Evolutionary conservation across 495 filamentous ascomycete genomes (phyloP).

Genomic region (Neurospora sp.): DNA sequence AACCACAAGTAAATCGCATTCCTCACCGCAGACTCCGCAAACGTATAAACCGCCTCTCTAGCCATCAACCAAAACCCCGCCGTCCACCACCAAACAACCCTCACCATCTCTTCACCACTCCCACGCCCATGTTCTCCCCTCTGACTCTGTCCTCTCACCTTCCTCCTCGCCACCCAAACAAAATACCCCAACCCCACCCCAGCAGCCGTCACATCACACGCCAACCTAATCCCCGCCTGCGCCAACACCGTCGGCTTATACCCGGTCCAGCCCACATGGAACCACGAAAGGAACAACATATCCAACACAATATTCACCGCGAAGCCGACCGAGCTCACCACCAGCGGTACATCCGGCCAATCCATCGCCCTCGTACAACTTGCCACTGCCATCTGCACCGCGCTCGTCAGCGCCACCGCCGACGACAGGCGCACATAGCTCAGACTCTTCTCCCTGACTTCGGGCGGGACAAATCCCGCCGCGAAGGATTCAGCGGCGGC

Average conservation of each 20-base stretch:
- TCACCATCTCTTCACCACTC: background rate
- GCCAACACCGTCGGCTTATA: conserved; percentile 47
- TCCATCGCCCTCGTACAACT: conserved; percentile 56
- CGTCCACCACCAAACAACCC: background rate
- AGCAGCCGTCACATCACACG: conserved; percentile 50
- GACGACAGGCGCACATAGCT: conserved; percentile 59
- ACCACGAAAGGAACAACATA: conserved; percentile 57
- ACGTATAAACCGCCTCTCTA: conserved; percentile 24
- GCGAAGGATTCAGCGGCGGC: conserved; percentile 45
- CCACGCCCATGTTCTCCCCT: background rate
- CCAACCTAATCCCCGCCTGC: conserved; percentile 54
- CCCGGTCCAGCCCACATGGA: conserved; percentile 42
- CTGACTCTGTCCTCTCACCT: background rate
- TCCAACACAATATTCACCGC: conserved; percentile 62
- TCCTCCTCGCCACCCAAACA: conserved; percentile 28
- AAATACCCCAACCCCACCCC: conserved; percentile 52
- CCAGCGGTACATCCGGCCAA: conserved; percentile 60
- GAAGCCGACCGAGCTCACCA: conserved; percentile 56
- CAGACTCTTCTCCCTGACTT: conserved; percentile 44
- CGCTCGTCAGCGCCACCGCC: conserved; percentile 49
- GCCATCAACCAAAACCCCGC: background rate
- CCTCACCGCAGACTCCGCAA: conserved; percentile 54
- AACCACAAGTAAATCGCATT: conserved; percentile 70
- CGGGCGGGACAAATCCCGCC: conserved; percentile 51
- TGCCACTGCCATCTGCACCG: conserved; percentile 54